Evolutionary conservation across 2,329 filamentous ascomycete genomes (phyloP).

Genomic region (Clarireedia sp.): DNA sequence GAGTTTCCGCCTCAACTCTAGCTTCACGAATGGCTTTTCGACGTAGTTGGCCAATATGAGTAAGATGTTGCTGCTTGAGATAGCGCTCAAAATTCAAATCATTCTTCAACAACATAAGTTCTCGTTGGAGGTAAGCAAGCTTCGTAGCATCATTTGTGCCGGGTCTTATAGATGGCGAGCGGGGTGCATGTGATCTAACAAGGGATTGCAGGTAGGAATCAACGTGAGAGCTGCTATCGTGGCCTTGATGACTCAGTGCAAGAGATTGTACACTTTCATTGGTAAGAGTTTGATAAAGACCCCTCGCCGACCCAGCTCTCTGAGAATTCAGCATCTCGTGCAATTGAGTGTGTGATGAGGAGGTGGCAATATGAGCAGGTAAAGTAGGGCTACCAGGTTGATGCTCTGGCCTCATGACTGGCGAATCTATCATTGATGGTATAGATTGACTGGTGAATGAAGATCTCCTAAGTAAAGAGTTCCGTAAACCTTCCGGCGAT

Average conservation of each 20-base stretch:
- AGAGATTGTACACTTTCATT: slow-evolving; percentile 48
- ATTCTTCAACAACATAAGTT: slow-evolving; percentile 69
- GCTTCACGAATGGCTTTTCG: slow-evolving; percentile 68
- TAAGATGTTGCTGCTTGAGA: slow-evolving; percentile 74
- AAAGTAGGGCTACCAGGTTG: slow-evolving; percentile 55
- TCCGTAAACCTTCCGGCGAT: slow-evolving; percentile 33
- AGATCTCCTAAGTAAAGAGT: slow-evolving; percentile 34
- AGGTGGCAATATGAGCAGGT: slow-evolving; percentile 39
- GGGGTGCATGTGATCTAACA: slow-evolving; percentile 17
- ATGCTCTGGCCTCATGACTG: slow-evolving; percentile 16
- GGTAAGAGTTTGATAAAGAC: slow-evolving; percentile 45
- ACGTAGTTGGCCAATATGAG: slow-evolving; percentile 71
- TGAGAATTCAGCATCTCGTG: slow-evolving; percentile 55
- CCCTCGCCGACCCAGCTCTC: slow-evolving; percentile 42
- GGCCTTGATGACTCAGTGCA: slow-evolving; percentile 19
- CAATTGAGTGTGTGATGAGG: slow-evolving; percentile 46
- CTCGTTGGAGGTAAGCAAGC: slow-evolving; percentile 55
- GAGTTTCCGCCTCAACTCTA: slow-evolving; percentile 72
- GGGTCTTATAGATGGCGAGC: slow-evolving; percentile 26
- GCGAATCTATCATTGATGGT: slow-evolving; percentile 41
- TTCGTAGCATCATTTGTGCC: slow-evolving; percentile 27
- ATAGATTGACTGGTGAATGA: slow-evolving; percentile 43
- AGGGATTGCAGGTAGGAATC: slow-evolving; percentile 26
- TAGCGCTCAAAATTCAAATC: slow-evolving; percentile 79
- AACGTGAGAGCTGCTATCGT: slow-evolving; percentile 20